phyloP scores from a whole-genome alignment of 2,329 filamentous ascomycete species.

The Exophiala phaeomuriformis region DNA sequence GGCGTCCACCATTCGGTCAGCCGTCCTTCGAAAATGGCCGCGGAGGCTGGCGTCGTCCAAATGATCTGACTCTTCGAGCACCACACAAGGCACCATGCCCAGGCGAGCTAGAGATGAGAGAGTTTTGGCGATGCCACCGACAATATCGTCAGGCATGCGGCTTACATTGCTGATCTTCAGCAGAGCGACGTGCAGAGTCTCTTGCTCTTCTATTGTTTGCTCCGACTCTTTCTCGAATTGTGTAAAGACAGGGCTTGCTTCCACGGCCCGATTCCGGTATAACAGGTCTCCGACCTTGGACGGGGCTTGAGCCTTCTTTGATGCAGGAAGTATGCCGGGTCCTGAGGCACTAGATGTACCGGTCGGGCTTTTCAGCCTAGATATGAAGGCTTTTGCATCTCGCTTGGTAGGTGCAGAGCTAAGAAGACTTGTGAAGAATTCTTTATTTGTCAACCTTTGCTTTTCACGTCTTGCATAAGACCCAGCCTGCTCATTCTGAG shows the following conservation, averaged over 20 bases:
- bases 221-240: constrained; percentile 41
- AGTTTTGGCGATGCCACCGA: constrained; percentile 73
- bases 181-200: constrained; percentile 67
- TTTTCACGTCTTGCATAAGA: constrained; percentile 35
- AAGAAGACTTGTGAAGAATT: constrained; percentile 78
- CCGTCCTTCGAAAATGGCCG: constrained; percentile 53
- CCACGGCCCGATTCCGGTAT: constrained; percentile 50
- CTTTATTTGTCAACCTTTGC: constrained; percentile 50
- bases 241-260: constrained; percentile 54
- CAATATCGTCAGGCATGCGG: constrained; percentile 57
- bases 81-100: constrained; percentile 72
- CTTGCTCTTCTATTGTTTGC: constrained; percentile 32
- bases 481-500: constrained; percentile 1
- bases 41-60: constrained; percentile 37
- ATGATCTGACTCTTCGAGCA: constrained; percentile 53
- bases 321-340: constrained; percentile 17
- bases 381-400: constrained; percentile 84
- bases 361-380: constrained; percentile 60
- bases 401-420: constrained; percentile 85
- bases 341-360: constrained; percentile 21
- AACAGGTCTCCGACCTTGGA: constrained; percentile 52
- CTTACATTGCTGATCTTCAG: constrained; percentile 76
- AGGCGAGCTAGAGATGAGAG: constrained; percentile 74
- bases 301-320: constrained; percentile 28
- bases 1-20: constrained; percentile 64